Conservation (phyloP, 2,329 filamentous ascomycete species). For the Verticillium alfalfae region DNA sequence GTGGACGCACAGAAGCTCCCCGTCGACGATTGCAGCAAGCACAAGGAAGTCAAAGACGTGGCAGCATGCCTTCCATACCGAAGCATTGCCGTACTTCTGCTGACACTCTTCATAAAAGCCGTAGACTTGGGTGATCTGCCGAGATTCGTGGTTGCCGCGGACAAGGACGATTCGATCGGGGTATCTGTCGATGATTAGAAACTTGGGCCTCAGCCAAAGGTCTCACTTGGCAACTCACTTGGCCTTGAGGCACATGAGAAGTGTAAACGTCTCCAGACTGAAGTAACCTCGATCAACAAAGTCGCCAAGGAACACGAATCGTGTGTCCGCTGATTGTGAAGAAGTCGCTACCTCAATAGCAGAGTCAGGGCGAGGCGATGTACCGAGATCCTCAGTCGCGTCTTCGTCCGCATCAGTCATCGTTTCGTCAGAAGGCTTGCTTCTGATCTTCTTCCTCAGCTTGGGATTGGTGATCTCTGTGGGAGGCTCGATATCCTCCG, state of each 20-base stretch:
- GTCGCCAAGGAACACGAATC: conserved; percentile 68
- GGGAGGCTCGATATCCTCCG: conserved; percentile 89
- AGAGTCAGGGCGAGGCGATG: conserved; percentile 22
- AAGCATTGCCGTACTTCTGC: conserved; percentile 96
- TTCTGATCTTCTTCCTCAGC: conserved; percentile 77
- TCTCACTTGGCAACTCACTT: conserved; percentile 36
- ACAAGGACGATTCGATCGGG: conserved; percentile 93
- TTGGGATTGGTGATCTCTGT: conserved; percentile 85
- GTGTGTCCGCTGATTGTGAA: conserved; percentile 46
- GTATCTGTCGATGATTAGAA: conserved; percentile 55
- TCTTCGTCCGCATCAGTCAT: conserved; percentile 39
- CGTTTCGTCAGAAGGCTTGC: conserved; percentile 16
- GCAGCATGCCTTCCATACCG: conserved; percentile 99
- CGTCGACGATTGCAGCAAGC: conserved; percentile 92
- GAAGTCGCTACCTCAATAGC: conserved; percentile 25
- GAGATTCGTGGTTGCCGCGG: conserved; percentile 94
- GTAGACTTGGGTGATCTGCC: conserved; percentile 97
- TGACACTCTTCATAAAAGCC: conserved; percentile 99
- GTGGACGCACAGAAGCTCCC: conserved; percentile 97
- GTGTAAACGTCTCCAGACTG: conserved; percentile 94
- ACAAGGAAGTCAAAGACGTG: conserved; percentile 99
- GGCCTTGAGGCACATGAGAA: conserved; percentile 89
- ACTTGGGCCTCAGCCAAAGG: neutral
- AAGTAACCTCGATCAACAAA: conserved; percentile 98
- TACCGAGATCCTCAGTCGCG: conserved; percentile 38